Evolutionary conservation across 2,329 filamentous ascomycete genomes (phyloP).

Genomic region (Niveomyces coronatus): DNA sequence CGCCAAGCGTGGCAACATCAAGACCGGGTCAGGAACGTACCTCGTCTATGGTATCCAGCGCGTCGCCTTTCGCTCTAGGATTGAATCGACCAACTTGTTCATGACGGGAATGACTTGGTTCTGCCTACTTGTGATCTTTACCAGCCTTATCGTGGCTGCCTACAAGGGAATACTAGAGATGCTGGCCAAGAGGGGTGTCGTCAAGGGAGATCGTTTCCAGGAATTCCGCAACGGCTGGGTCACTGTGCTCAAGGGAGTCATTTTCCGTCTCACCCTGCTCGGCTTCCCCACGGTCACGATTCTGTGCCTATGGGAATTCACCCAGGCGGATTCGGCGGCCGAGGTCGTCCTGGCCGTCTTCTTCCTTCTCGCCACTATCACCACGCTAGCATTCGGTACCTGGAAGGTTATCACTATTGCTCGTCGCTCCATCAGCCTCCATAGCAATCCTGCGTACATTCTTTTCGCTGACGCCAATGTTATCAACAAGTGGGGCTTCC

Average conservation of each 20-base stretch:
- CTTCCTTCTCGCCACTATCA: constrained; percentile 73
- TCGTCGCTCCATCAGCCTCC: constrained; percentile 77
- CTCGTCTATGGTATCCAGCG: constrained; percentile 75
- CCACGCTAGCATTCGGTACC: constrained; percentile 74
- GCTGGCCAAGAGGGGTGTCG: constrained; percentile 62
- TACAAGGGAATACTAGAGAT: constrained; percentile 79
- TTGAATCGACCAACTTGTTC: constrained; percentile 88
- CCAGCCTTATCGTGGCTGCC: constrained; percentile 58
- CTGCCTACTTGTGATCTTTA: constrained; percentile 68
- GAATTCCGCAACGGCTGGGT: constrained; percentile 94
- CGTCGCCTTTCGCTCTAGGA: constrained; percentile 74
- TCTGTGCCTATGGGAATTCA: constrained; percentile 89
- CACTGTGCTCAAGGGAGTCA: constrained; percentile 83
- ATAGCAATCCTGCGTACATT: constrained; percentile 95
- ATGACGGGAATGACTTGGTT: constrained; percentile 87
- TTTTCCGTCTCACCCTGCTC: constrained; percentile 83
- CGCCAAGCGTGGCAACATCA: constrained; percentile 45
- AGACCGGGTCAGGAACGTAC: constrained; percentile 43
- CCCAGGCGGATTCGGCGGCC: constrained; percentile 71
- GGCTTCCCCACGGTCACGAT: constrained; percentile 87
- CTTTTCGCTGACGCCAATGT: constrained; percentile 91
- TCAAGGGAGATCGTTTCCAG: constrained; percentile 76
- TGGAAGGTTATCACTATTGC: constrained; percentile 85
- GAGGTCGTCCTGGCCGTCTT: constrained; percentile 81
- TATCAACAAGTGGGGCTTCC: constrained; percentile 95